phyloP scores from a whole-genome alignment of 176 grass and related monocot genomes.

The Microstegium vimineum region DNA sequence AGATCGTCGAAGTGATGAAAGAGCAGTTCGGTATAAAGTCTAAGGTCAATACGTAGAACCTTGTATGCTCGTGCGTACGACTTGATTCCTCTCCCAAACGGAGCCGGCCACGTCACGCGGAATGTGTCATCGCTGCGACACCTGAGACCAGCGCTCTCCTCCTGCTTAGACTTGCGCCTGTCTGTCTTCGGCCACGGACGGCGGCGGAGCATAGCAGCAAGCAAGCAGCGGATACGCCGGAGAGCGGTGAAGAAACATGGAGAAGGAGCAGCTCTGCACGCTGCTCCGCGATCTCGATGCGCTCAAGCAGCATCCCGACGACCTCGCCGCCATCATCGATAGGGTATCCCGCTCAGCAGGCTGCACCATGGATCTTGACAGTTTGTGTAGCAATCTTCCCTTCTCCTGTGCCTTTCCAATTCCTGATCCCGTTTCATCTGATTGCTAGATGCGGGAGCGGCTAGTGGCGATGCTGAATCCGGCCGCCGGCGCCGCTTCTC shows the following conservation, averaged over 20 bases:
- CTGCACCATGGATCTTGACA: constrained; percentile 5
- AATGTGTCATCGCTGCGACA: neutral
- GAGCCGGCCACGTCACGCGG: neutral
- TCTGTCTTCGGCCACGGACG: neutral
- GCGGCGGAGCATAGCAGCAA: neutral
- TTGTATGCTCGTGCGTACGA: no score
- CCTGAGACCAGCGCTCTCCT: neutral
- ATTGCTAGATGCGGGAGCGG: constrained; percentile 55
- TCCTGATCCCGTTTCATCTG: neutral
- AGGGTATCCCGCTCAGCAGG: constrained; percentile 21
- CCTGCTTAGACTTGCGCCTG: neutral
- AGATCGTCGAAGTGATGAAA: no score
- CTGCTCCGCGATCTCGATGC: constrained; percentile 61
- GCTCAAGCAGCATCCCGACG: constrained; percentile 51
- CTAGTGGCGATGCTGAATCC: constrained; percentile 35
- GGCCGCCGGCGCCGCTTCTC: neutral
- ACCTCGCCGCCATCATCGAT: constrained; percentile 44
- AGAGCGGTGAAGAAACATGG: constrained; percentile 28
- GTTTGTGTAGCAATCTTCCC: neutral
- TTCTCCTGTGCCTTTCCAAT: neutral
- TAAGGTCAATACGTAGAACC: no score
- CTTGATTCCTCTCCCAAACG: no score
- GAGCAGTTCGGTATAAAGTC: no score
- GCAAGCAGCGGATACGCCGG: neutral
- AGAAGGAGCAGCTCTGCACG: constrained; percentile 58